Percentiles rank a stretch among this genome's conserved stretches.
Evolutionary conservation across 169 alveolate species (phyloP).

Genomic region (Plasmodium yoelii): DNA sequence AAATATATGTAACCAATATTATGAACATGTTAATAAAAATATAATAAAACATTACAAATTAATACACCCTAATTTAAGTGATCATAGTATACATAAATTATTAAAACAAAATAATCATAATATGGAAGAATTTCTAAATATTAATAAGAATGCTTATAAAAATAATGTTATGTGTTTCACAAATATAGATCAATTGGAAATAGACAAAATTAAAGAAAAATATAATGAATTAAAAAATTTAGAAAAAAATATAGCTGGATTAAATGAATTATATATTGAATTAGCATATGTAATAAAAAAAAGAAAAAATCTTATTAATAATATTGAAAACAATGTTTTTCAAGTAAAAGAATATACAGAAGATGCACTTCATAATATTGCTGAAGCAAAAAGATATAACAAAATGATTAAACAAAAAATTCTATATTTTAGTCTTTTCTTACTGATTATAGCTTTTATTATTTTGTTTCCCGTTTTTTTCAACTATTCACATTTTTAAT

Average conservation of each 20-base stretch:
- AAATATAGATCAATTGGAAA: slow-evolving; percentile 23
- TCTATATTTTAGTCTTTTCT: slow-evolving; percentile 47
- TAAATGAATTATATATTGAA: slow-evolving; percentile 55
- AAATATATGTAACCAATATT: slow-evolving; percentile 48
- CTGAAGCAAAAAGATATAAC: slow-evolving; percentile 39
- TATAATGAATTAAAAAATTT: slow-evolving; percentile 39
- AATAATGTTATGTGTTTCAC: slow-evolving; percentile 1
- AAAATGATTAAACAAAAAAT: slow-evolving; percentile 23
- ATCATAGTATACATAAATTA: slow-evolving; percentile 23
- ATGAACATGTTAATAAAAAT: slow-evolving; percentile 53
- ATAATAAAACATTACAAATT: slow-evolving; percentile 44
- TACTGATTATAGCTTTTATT: slow-evolving; percentile 40
- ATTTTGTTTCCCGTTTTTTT: slow-evolving; percentile 52
- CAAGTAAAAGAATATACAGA: slow-evolving; percentile 65
- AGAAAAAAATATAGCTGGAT: slow-evolving; percentile 32
- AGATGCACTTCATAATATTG: slow-evolving; percentile 48
- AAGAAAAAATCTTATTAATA: slow-evolving; percentile 37
- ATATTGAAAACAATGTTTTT: slow-evolving; percentile 41
- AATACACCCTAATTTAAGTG: slow-evolving; percentile 31
- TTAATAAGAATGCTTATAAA: slow-evolving; percentile 7
- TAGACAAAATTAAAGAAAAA: slow-evolving; percentile 43
- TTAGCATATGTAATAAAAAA: slow-evolving; percentile 60
- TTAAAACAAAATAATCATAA: slow-evolving; percentile 5
- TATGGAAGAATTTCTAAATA: slow-evolving; percentile 35
- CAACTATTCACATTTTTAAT: slow-evolving; percentile 18